phyloP scores from a whole-genome alignment of 306 rosid genomes.

The Lathyrus aphaca region DNA sequence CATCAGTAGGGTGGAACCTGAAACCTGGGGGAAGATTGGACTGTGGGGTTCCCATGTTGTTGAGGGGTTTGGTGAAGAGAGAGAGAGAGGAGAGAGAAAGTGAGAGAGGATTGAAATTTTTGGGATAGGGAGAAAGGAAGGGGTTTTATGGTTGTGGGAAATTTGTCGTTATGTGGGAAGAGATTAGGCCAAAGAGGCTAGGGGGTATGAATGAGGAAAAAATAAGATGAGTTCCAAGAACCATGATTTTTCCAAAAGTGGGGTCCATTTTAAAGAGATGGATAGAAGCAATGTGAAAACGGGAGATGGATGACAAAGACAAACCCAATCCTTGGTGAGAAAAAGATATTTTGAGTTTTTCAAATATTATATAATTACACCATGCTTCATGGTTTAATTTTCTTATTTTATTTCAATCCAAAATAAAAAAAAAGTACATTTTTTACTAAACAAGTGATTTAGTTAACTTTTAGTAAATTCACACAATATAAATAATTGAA shows the following conservation, averaged over 20 bases:
- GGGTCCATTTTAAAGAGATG: constrained; percentile 41
- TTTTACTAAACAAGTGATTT: too few relatives aligned
- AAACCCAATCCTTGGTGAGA: constrained; percentile 1
- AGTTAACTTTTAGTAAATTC: too few relatives aligned
- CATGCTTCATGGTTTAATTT: neutral
- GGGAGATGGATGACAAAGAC: constrained; percentile 28
- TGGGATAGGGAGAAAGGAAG: constrained; percentile 37
- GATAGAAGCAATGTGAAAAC: constrained; percentile 28
- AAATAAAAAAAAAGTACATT: too few relatives aligned
- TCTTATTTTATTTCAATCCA: too few relatives aligned
- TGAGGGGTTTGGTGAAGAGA: constrained; percentile 7
- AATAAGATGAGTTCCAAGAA: constrained; percentile 37
- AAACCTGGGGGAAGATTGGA: constrained; percentile 58
- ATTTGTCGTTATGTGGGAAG: constrained; percentile 55
- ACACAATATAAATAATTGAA: too few relatives aligned
- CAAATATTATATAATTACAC: neutral
- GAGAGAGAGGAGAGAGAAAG: neutral
- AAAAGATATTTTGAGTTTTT: neutral
- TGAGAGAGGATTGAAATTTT: constrained; percentile 53
- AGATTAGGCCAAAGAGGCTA: constrained; percentile 53
- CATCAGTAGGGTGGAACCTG: constrained; percentile 66
- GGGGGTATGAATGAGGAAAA: constrained; percentile 37
- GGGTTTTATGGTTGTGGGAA: constrained; percentile 47
- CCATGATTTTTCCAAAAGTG: constrained; percentile 35
- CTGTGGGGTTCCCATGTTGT: constrained; percentile 49